Conservation (phyloP, 225 moss, liverwort and hornwort species). For the Lunularia cruciata region DNA sequence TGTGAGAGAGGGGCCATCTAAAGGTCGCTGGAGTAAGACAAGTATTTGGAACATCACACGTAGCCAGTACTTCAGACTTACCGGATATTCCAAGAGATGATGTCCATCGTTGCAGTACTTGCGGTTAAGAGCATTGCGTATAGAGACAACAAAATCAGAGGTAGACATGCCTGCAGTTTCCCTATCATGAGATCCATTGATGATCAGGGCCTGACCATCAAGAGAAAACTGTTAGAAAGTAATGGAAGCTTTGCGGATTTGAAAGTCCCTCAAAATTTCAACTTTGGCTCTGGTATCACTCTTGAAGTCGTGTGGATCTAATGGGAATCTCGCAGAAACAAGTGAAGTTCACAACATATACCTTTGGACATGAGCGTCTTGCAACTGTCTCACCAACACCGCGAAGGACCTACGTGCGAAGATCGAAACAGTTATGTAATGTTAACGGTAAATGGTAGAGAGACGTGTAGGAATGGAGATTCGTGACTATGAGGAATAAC, state of each 20-base stretch:
- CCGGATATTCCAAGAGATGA: constrained; percentile 60
- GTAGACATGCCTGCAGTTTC: constrained; percentile 89
- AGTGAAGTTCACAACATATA: no score
- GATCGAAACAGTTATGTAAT: no score
- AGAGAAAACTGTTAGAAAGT: not conserved
- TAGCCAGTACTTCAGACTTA: constrained; percentile 53
- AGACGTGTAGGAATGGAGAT: not conserved
- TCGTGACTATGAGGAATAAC: not conserved
- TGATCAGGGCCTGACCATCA: constrained; percentile 64
- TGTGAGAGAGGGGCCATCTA: not conserved
- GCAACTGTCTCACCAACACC: constrained; percentile 95
- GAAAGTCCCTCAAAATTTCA: not conserved
- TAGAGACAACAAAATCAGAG: constrained; percentile 70
- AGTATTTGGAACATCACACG: not conserved
- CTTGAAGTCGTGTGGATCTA: no score
- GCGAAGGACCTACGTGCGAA: constrained; percentile 59
- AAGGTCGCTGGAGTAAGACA: not conserved
- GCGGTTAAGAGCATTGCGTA: constrained; percentile 88
- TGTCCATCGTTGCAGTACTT: constrained; percentile 72
- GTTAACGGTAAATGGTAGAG: not conserved
- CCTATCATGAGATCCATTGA: constrained; percentile 91
- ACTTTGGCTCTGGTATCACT: no score
- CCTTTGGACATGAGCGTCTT: constrained; percentile 83
- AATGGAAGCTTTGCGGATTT: no score
- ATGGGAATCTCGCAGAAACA: no score